phyloP scores from a whole-genome alignment of 129 eudicot genomes.

The Flaveria linearis region DNA sequence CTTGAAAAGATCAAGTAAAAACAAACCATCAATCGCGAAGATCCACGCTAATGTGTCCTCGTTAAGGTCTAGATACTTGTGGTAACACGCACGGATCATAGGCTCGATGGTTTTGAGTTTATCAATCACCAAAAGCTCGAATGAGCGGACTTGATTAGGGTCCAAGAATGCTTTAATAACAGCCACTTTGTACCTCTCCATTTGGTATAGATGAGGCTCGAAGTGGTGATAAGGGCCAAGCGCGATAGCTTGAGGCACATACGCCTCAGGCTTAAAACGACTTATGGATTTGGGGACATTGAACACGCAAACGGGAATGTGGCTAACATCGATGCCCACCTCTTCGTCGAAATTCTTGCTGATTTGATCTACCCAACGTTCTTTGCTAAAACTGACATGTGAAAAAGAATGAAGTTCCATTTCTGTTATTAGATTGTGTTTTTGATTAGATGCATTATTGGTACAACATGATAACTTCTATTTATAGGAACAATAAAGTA shows the following conservation, averaged over 20 bases:
- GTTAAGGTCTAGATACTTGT: constrained; percentile 42
- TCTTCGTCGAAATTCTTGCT: constrained; percentile 32
- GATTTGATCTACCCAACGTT: constrained; percentile 41
- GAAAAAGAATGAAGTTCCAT: constrained; percentile 23
- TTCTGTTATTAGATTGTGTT: constrained; percentile 17
- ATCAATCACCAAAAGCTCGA: constrained; percentile 25
- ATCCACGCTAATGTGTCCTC: constrained; percentile 40
- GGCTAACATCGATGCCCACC: constrained; percentile 23
- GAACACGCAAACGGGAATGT: constrained; percentile 29
- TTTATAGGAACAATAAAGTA: constrained; percentile 16
- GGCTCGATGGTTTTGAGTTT: constrained; percentile 30
- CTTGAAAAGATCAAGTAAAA: constrained; percentile 34
- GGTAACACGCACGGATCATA: constrained; percentile 38
- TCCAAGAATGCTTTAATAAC: constrained; percentile 27
- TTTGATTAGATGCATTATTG: constrained; percentile 1
- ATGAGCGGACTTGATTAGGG: not conserved
- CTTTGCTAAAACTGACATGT: constrained; percentile 24
- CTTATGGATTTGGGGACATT: constrained; percentile 37
- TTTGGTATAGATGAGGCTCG: constrained; percentile 33
- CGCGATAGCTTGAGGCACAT: constrained; percentile 41
- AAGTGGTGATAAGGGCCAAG: constrained; percentile 51
- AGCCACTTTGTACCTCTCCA: constrained; percentile 44
- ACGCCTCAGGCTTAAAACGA: constrained; percentile 43
- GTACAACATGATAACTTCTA: constrained; percentile 11
- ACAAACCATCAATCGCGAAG: constrained; percentile 41